These are phyloP conservation scores for Raffaelea ambrosiae DNA, from an alignment of 2,329 filamentous ascomycete species.

Conservation along the genomic window DNA sequence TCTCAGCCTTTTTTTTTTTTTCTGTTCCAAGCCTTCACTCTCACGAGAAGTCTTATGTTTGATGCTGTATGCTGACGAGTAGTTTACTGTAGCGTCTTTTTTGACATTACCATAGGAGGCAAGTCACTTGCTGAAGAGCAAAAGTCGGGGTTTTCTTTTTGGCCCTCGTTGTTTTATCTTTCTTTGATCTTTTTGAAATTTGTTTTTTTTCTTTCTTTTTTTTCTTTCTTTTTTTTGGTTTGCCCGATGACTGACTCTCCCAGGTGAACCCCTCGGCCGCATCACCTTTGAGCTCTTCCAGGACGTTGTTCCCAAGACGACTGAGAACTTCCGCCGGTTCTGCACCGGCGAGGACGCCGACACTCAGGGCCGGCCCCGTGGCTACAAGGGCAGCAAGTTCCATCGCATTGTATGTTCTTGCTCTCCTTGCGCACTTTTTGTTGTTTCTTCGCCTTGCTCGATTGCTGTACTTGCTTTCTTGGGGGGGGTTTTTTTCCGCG, in stretches of 20 bases:
- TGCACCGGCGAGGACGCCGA: slow-evolving; percentile 91
- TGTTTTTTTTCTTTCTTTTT: not conserved
- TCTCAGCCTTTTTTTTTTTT: no score
- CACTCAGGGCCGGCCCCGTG: slow-evolving; percentile 66
- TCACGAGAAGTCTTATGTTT: no score
- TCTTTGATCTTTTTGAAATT: not conserved
- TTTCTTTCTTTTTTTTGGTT: not conserved
- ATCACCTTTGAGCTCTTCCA: slow-evolving; percentile 88
- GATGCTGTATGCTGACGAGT: slow-evolving; percentile 20
- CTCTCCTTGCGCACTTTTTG: not conserved
- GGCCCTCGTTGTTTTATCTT: no score
- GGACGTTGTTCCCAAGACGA: slow-evolving; percentile 74
- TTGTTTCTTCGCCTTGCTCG: no score
- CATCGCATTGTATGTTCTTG: slow-evolving; percentile 69
- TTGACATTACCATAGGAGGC: slow-evolving; percentile 60
- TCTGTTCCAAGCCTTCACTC: not conserved
- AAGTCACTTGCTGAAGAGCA: slow-evolving; percentile 23
- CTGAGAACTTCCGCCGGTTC: slow-evolving; percentile 95
- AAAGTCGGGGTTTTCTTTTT: no score
- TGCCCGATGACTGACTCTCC: not conserved
- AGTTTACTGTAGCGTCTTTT: slow-evolving; percentile 19
- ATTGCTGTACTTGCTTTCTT: no score
- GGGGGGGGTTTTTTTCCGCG: no score
- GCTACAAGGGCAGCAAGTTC: slow-evolving; percentile 92
- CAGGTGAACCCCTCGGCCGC: slow-evolving; percentile 80